Conservation (phyloP, 2,329 filamentous ascomycete species). For the Septoria petroselini region DNA sequence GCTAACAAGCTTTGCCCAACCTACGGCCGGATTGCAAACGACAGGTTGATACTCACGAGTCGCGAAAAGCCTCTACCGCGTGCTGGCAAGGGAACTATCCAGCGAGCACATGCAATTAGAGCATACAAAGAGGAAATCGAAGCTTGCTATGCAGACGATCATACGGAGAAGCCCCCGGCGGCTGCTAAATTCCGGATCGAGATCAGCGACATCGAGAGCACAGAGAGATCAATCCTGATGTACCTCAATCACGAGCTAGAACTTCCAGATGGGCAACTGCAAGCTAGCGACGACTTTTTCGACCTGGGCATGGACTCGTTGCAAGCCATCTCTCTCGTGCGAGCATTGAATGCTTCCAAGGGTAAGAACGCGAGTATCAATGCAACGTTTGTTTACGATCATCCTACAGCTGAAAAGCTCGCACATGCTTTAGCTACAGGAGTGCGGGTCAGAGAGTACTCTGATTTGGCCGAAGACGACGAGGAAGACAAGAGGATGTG, state of each 20-base stretch:
- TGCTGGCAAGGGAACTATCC: conserved; percentile 23
- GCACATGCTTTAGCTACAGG: conserved; percentile 2
- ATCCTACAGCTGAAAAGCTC: conserved; percentile 5
- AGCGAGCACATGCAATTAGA: conserved; percentile 19
- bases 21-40: conserved; percentile 15
- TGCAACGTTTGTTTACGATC: conserved; percentile 10
- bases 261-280: conserved; percentile 3
- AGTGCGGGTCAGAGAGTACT: conserved; percentile 5
- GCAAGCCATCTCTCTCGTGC: conserved; percentile 28
- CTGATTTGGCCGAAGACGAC: conserved; percentile 9
- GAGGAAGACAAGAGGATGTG: conserved; percentile 11
- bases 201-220: not conserved
- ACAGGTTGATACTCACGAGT: conserved; percentile 19
- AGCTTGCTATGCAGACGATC: conserved; percentile 28
- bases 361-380: not conserved
- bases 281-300: conserved; percentile 35
- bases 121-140: conserved; percentile 21
- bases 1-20: conserved; percentile 15
- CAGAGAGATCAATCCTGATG: not conserved
- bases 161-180: too few relatives aligned
- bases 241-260: conserved; percentile 4
- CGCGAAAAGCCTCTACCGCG: conserved; percentile 17
- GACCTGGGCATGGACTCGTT: conserved; percentile 37
- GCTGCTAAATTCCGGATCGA: too few relatives aligned
- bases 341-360: conserved; percentile 18